These are phyloP conservation scores for Penicillium sp. DNA, from an alignment of 2,329 filamentous ascomycete genomes.

Conservation along the genomic window DNA sequence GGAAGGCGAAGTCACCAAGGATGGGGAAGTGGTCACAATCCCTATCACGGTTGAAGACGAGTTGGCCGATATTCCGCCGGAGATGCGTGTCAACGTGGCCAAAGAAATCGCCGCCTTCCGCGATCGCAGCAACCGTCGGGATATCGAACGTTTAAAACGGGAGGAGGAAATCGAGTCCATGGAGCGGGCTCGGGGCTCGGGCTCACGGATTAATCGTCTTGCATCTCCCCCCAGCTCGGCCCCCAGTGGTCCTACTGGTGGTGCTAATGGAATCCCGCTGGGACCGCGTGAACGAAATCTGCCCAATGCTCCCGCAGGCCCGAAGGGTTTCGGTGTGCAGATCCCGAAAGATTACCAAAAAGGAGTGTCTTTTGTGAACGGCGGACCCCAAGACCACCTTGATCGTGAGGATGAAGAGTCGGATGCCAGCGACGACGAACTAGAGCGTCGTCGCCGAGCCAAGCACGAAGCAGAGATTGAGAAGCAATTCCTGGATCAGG, in stretches of 20 bases:
- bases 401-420: slow-evolving; percentile 77
- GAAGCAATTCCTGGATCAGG: slow-evolving; percentile 74
- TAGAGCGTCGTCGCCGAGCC: slow-evolving; percentile 64
- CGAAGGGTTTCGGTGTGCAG: slow-evolving; percentile 57
- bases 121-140: slow-evolving; percentile 80
- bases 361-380: slow-evolving; percentile 76
- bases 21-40: slow-evolving; percentile 81
- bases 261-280: slow-evolving; percentile 68
- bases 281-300: slow-evolving; percentile 64
- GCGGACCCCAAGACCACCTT: slow-evolving; percentile 52
- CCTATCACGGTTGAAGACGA: slow-evolving; percentile 85
- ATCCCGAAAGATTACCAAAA: slow-evolving; percentile 68
- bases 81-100: slow-evolving; percentile 92
- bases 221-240: slow-evolving; percentile 63
- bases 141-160: slow-evolving; percentile 75
- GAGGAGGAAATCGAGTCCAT: slow-evolving; percentile 90
- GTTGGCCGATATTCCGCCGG: slow-evolving; percentile 86
- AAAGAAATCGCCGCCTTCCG: slow-evolving; percentile 91
- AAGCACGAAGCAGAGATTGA: slow-evolving; percentile 72
- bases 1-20: slow-evolving; percentile 51
- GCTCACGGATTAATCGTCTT: slow-evolving; percentile 58
- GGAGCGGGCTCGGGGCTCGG: slow-evolving; percentile 68
- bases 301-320: slow-evolving; percentile 68
- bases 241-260: slow-evolving; percentile 56
- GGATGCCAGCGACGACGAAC: slow-evolving; percentile 78